Base-by-base conservation (phyloP, 352 stramenopile species). In the Albugo laibachii region DNA sequence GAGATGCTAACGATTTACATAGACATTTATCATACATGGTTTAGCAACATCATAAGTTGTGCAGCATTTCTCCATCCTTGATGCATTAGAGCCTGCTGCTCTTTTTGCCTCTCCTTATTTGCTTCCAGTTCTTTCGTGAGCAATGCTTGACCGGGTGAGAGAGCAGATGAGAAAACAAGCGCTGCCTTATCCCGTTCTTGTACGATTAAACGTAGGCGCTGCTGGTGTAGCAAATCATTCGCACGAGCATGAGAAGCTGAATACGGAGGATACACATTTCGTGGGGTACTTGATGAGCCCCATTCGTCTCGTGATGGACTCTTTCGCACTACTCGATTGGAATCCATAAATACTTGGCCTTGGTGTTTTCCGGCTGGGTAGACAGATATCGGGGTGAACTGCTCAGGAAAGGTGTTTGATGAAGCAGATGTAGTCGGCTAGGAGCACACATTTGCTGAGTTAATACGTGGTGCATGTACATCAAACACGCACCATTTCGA, bases 1-100 rank as follows among this genome's bases (percentile, higher is more conserved):
- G 8, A 43, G 8, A 43, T 3, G 38, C 16, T 8, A 43, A 24
- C 3, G 20, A 43, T 10, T 24, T 24, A 43, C 38, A 43, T 8
- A 43, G 20, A 43, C 38, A 43, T 24, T 24, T 24, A 43, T 3
- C 16, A 43, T 24, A 43, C 38, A 24, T 43, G 20, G 41, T 69
- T 82, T 50, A 80, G 67, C 13, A 61, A 63, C 49, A 84, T 76
- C 70, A 85, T 88, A 15, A 74, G 76, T 24, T 86, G 73, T 27
- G 85, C 75, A 6, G 78, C 78, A 45, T 72, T 82, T 55, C 84
- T 92, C 78, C 78, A 92, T 8, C 78, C 78, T 56, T 87, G 83
- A 18, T 92, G 75, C 73, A 92, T 85, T 49, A 92, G 87, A 24
- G 78, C 75, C 59, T 91, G 78, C 18, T 75, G 70, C 24, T 31